Percentiles rank a stretch among this genome's conserved stretches.
phyloP scores from a whole-genome alignment of 2,329 filamentous ascomycete species.

The Lachnellula arida region DNA sequence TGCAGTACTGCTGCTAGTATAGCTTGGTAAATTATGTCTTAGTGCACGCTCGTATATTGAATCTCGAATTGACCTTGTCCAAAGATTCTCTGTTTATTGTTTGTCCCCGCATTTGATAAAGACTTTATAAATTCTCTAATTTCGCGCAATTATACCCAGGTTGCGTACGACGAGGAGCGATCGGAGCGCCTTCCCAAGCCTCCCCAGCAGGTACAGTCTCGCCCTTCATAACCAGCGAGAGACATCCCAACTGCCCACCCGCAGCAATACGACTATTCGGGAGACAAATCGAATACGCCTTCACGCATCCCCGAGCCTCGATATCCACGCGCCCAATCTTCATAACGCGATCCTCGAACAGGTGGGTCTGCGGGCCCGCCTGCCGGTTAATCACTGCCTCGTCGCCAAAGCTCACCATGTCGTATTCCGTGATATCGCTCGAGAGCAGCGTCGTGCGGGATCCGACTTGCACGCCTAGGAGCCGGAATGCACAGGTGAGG shows the following conservation, averaged over 20 bases:
- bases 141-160: too few relatives aligned
- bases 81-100: too few relatives aligned
- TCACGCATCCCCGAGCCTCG: not conserved
- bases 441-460: slow-evolving; percentile 2
- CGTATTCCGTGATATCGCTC: slow-evolving; percentile 2
- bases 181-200: slow-evolving; percentile 6
- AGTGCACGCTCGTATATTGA: too few relatives aligned
- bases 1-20: too few relatives aligned
- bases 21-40: too few relatives aligned
- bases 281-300: not conserved
- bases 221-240: slow-evolving; percentile 4
- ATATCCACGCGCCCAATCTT: slow-evolving; percentile 2
- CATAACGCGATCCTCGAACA: slow-evolving; percentile 6
- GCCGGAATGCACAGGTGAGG: not conserved
- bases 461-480: not conserved
- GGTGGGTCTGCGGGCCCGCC: slow-evolving; percentile 1
- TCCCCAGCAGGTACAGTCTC: slow-evolving; percentile 3
- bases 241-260: not conserved
- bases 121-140: too few relatives aligned
- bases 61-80: too few relatives aligned
- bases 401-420: slow-evolving; percentile 4
- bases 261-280: not conserved
- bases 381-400: not conserved
- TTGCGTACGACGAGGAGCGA: not conserved
- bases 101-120: too few relatives aligned